Conservation (phyloP, 192 early-diverging fungal genomes). For the Coemansia sp. region DNA sequence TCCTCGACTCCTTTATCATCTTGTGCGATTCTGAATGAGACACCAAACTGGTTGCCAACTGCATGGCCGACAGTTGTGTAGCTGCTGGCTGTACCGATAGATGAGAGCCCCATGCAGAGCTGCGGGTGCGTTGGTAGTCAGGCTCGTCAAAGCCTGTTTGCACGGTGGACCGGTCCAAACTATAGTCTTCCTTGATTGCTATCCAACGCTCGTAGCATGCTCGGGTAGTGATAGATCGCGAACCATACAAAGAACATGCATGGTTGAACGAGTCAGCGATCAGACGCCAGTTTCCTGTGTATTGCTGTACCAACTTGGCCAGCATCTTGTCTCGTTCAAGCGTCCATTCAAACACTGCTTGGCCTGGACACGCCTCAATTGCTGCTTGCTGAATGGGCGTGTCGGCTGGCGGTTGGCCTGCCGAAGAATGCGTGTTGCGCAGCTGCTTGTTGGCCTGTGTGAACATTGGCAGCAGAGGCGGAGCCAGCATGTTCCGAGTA, state of each 20-base stretch:
- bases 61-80: constrained; percentile 31
- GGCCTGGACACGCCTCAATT: constrained; percentile 44
- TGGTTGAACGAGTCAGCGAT: constrained; percentile 48
- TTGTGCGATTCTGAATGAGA: constrained; percentile 34
- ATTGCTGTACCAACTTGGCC: constrained; percentile 45
- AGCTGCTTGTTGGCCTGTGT: constrained; percentile 42
- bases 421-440: constrained; percentile 22
- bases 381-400: constrained; percentile 35
- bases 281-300: constrained; percentile 46
- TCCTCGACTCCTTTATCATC: constrained; percentile 35
- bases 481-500: constrained; percentile 44
- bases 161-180: constrained; percentile 29
- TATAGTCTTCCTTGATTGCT: constrained; percentile 42
- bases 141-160: constrained; percentile 49
- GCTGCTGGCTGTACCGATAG: constrained; percentile 22
- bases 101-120: constrained; percentile 25
- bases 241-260: constrained; percentile 30
- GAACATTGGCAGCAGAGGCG: constrained; percentile 46
- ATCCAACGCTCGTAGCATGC: constrained; percentile 47
- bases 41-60: constrained; percentile 32
- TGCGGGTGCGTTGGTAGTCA: constrained; percentile 34
- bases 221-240: constrained; percentile 30
- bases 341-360: constrained; percentile 47
- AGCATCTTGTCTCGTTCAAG: constrained; percentile 40
- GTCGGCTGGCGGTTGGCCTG: constrained; percentile 34